These are phyloP conservation scores for Nelumbo lutea DNA, from an alignment of 164 flowering plant genomes.

Conservation along the genomic window DNA sequence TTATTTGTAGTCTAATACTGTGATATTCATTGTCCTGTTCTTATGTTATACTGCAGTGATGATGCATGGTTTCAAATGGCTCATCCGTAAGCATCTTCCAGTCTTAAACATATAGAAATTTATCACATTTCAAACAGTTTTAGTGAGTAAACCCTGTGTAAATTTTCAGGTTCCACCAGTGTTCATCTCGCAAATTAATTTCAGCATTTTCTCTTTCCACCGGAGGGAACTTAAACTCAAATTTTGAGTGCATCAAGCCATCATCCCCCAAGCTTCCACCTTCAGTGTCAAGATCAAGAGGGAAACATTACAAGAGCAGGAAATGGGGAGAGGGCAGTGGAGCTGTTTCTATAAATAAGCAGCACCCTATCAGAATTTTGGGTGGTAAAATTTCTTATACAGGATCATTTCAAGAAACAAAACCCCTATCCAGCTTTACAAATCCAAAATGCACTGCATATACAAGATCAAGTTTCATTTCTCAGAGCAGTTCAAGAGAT, in stretches of 20 bases:
- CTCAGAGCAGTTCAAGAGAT: conserved; percentile 14
- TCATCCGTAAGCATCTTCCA: conserved; percentile 50
- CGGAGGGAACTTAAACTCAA: conserved; percentile 19
- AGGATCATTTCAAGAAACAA: conserved; percentile 13
- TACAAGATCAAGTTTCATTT: conserved; percentile 13
- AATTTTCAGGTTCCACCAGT: conserved; percentile 58
- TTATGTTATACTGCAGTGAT: conserved; percentile 42
- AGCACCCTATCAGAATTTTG: conserved; percentile 33
- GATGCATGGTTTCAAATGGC: conserved; percentile 52
- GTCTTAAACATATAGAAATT: background rate
- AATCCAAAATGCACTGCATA: conserved; percentile 16
- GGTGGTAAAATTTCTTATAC: conserved; percentile 18
- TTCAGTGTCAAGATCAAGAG: conserved; percentile 72
- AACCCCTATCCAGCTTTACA: conserved; percentile 16
- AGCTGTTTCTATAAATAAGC: conserved; percentile 18
- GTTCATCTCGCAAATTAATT: conserved; percentile 40
- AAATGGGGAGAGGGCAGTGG: conserved; percentile 25
- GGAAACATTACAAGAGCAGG: conserved; percentile 45
- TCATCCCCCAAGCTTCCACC: conserved; percentile 55
- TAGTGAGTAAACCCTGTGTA: background rate
- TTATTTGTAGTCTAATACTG: background rate
- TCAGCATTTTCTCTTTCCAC: conserved; percentile 27
- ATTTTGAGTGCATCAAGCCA: conserved; percentile 20
- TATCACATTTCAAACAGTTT: background rate
- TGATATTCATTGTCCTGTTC: background rate